phyloP scores from a whole-genome alignment of 2,329 filamentous ascomycete species.

The Ophiosphaerella narmari region DNA sequence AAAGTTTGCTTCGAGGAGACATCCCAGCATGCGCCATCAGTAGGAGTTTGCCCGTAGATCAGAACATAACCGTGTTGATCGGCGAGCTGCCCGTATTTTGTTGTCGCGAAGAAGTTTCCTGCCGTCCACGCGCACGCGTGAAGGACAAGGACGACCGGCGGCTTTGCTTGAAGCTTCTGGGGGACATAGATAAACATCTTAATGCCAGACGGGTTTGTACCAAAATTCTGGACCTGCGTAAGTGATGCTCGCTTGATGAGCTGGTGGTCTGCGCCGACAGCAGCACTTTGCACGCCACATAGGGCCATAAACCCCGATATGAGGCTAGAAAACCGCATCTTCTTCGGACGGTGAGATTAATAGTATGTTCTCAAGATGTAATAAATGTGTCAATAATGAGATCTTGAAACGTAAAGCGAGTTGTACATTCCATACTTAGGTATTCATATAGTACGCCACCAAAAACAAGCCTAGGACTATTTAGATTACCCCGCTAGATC shows the following conservation, averaged over 20 bases:
- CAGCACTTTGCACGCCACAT: background rate
- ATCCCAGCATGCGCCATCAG: slow-evolving; percentile 1
- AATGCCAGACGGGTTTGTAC: background rate
- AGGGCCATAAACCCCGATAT: background rate
- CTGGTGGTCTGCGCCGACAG: background rate
- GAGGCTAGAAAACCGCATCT: slow-evolving; percentile 1
- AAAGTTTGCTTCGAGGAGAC: background rate
- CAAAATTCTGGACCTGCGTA: background rate
- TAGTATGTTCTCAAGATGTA: too few relatives aligned
- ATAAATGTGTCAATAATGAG: too few relatives aligned
- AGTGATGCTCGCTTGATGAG: slow-evolving; percentile 1
- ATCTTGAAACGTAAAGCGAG: too few relatives aligned
- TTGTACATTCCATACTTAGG: too few relatives aligned
- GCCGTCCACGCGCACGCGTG: slow-evolving; percentile 1
- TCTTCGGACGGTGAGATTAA: too few relatives aligned
- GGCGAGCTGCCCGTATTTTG: slow-evolving; percentile 1
- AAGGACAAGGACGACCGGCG: background rate
- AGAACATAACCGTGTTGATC: slow-evolving; percentile 1
- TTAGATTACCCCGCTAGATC: too few relatives aligned
- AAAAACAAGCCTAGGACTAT: too few relatives aligned
- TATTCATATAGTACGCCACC: too few relatives aligned
- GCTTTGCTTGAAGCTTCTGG: slow-evolving; percentile 1
- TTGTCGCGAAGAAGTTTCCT: background rate
- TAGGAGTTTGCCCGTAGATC: slow-evolving; percentile 1
- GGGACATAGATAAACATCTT: slow-evolving; percentile 3